A percentile compares a stretch with the other conserved stretches of the same genome.
Conservation (phyloP, 345 rosid genomes). For the Dipteronia dyeriana region DNA sequence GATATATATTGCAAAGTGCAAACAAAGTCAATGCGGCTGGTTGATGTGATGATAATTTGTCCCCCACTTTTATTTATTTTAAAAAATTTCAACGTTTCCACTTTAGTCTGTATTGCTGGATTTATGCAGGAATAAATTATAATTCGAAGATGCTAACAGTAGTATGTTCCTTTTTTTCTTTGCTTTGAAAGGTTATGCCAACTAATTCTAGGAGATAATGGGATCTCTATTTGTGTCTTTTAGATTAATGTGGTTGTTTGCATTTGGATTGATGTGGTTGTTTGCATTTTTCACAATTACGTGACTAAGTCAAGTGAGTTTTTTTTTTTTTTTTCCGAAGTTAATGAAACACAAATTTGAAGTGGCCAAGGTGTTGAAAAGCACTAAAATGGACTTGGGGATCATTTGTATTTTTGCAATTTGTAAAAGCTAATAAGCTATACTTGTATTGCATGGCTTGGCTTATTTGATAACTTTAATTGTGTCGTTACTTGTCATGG, state of each 20-base stretch:
- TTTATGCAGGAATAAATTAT: not conserved
- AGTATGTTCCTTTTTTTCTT: not conserved
- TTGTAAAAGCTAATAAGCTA: not conserved
- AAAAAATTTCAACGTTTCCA: not conserved
- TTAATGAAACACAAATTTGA: not conserved
- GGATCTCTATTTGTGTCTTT: not conserved
- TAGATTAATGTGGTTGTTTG: not conserved
- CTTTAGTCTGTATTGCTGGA: not conserved
- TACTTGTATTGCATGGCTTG: not conserved
- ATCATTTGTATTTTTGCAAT: not conserved
- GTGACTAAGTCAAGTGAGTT: not conserved
- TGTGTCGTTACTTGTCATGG: not conserved
- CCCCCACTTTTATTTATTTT: not conserved
- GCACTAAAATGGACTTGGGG: not conserved
- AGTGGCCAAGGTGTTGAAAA: not conserved
- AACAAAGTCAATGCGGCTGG: slow-evolving; percentile 18
- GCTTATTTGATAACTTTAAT: not conserved
- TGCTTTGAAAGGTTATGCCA: not conserved
- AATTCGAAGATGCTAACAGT: not conserved
- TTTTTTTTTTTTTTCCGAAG: no score
- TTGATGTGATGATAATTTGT: not conserved
- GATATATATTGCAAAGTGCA: not conserved
- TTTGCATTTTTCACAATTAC: not conserved
- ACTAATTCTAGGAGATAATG: not conserved
- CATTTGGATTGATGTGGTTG: no score